Conservation (phyloP, 371 early-diverging fungal genomes). For the Circinella umbellata region DNA sequence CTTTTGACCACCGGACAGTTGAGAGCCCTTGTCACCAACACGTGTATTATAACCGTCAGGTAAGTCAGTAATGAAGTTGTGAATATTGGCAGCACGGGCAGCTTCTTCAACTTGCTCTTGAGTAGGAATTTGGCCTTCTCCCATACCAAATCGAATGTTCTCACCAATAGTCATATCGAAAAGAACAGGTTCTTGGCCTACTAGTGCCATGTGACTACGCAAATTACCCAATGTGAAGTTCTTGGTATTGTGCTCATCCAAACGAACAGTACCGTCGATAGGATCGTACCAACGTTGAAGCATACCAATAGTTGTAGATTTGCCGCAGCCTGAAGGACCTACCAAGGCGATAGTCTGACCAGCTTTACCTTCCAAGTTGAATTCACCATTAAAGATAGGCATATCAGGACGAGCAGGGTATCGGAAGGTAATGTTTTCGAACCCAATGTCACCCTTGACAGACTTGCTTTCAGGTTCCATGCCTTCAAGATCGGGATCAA, state of each 20-base stretch:
- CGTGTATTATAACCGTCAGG: slow-evolving; percentile 82
- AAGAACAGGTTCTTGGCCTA: slow-evolving; percentile 88
- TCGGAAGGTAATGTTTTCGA: slow-evolving; percentile 71
- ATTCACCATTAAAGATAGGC: slow-evolving; percentile 72
- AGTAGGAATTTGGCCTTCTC: slow-evolving; percentile 46
- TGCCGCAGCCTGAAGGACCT: slow-evolving; percentile 89
- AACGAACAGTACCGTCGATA: slow-evolving; percentile 56
- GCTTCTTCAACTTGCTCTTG: slow-evolving; percentile 67
- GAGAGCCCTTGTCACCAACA: slow-evolving; percentile 77
- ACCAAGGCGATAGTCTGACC: slow-evolving; percentile 89
- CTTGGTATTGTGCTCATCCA: slow-evolving; percentile 73
- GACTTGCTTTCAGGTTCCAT: slow-evolving; percentile 40
- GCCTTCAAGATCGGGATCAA: slow-evolving; percentile 73
- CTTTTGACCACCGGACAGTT: slow-evolving; percentile 89
- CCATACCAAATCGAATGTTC: slow-evolving; percentile 77
- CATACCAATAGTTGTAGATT: slow-evolving; percentile 83
- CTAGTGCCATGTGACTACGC: slow-evolving; percentile 78
- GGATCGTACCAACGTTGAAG: slow-evolving; percentile 90
- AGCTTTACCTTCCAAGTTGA: slow-evolving; percentile 73
- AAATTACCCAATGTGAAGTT: slow-evolving; percentile 65
- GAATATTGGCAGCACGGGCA: slow-evolving; percentile 75
- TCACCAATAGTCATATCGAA: slow-evolving; percentile 82
- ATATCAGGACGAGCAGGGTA: slow-evolving; percentile 84
- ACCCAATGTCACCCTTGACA: slow-evolving; percentile 59
- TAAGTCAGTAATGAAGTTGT: slow-evolving; percentile 72